phyloP scores from a whole-genome alignment of 805 yeast genomes.

The Myxozyma melibiosi region DNA sequence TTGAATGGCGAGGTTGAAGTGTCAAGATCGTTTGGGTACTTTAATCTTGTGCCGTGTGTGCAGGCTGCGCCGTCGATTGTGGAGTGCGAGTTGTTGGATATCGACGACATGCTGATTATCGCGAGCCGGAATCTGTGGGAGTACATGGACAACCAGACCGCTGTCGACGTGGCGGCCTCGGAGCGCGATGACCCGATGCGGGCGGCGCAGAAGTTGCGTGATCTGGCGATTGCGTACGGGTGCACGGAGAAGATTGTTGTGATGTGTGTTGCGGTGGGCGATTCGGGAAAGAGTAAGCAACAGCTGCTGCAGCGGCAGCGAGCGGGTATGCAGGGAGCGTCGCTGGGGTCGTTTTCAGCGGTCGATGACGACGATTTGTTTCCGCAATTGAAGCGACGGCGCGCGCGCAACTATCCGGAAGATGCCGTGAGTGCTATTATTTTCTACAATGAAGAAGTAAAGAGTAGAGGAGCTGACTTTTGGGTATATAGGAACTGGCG shows the following conservation, averaged over 20 bases:
- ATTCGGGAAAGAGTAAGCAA: constrained; percentile 17
- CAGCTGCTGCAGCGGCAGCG: constrained; percentile 9
- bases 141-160: constrained; percentile 74
- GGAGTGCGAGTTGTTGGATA: constrained; percentile 58
- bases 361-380: constrained; percentile 41
- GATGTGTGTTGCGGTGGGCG: constrained; percentile 66
- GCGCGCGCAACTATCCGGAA: constrained; percentile 43
- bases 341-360: constrained; percentile 23
- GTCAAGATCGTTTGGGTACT: constrained; percentile 91
- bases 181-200: constrained; percentile 80
- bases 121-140: constrained; percentile 90
- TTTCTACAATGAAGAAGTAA: no score
- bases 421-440: constrained; percentile 12
- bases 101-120: constrained; percentile 82
- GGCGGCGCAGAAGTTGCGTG: constrained; percentile 92
- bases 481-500: constrained; percentile 9
- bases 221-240: constrained; percentile 92
- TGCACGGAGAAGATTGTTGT: constrained; percentile 77
- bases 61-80: constrained; percentile 84
- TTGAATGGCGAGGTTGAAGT: constrained; percentile 81
- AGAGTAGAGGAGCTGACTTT: constrained; percentile 41
- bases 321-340: constrained; percentile 14
- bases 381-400: constrained; percentile 46
- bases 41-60: constrained; percentile 80
- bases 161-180: constrained; percentile 86